phyloP scores from a whole-genome alignment of 371 early-diverging fungal species.

The Amoeboaphelidium protococcarum region DNA sequence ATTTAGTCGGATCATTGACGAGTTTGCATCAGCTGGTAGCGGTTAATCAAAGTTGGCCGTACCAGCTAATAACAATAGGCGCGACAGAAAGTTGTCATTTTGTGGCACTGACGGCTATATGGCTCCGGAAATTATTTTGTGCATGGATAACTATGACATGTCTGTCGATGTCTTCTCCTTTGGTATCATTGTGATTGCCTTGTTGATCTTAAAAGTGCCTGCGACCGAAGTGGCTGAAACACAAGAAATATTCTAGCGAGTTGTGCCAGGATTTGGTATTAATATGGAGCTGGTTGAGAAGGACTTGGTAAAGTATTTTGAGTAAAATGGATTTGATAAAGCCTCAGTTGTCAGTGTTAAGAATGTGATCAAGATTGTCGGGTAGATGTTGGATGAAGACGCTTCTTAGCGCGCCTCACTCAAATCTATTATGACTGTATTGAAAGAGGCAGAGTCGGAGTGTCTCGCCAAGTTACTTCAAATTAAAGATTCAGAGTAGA shows the following conservation, averaged over 20 bases:
- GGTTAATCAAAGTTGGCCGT: too few species aligned
- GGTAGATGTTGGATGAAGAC: background rate
- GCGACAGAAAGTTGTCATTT: slow-evolving; percentile 21
- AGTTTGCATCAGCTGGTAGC: slow-evolving; percentile 17
- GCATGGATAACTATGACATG: slow-evolving; percentile 17
- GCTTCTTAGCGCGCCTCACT: background rate
- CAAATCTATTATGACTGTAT: background rate
- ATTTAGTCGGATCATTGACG: slow-evolving; percentile 7
- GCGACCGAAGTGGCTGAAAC: background rate
- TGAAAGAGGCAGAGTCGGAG: background rate
- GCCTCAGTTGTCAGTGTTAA: too few species aligned
- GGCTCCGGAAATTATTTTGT: slow-evolving; percentile 29
- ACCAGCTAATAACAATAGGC: too few species aligned
- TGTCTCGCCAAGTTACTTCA: too few species aligned
- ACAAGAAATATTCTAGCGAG: slow-evolving; percentile 2
- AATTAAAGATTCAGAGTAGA: background rate
- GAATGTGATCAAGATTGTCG: background rate
- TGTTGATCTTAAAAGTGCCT: slow-evolving; percentile 4
- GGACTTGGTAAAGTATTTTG: background rate
- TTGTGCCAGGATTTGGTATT: slow-evolving; percentile 15
- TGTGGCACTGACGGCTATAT: slow-evolving; percentile 23
- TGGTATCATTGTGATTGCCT: slow-evolving; percentile 16
- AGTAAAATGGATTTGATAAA: background rate
- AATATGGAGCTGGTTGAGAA: slow-evolving; percentile 4
- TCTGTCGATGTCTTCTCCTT: slow-evolving; percentile 25